Base-by-base conservation (phyloP, 2,329 filamentous ascomycete species). In the Alternaria consortialis region DNA sequence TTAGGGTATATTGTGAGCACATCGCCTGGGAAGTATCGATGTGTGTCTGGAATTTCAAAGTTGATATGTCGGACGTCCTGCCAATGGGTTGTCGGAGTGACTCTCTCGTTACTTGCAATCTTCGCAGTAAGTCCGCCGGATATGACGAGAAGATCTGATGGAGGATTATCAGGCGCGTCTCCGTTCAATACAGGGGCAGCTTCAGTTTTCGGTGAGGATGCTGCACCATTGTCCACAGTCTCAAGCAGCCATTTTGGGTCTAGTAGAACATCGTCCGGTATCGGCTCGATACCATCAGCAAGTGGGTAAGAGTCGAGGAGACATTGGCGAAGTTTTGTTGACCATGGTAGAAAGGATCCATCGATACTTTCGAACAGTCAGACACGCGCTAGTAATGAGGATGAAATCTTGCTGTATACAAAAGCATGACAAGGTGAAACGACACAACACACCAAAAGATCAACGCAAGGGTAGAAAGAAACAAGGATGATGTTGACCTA, bases 31-130 rank as follows among this genome's bases (percentile, higher is more conserved):
- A 74, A 75, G 71, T 89, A 90, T 46, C 77, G 81, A 75, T 80
- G 77, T 2, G 73, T 66, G 46, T 72, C 74, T 3, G 79, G 69
- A 12, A 83, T 79, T 11, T 75, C 83, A 13, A 98, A 83, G 1
- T 83, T 85, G n/a, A 97, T 79, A 53, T 91, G 87, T 0, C 95
- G 91, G 44, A 98, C 94, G 80, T 99, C 95, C 81, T 99, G 95
- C 90, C 93, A 97, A 80, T 99, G 95, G 1, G 83, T 82, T 1
- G 77, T 50, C 0, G 94, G 89, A 0, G 95, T 99, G 6, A 97
- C 78, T 15, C 94, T 87, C 17, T 82, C 77, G 73, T 97, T 97
- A n/a, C 80, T 76, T 0, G 82, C 71, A 0, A 99, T 75, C 0
- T 78, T 85, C 8, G 89, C 91, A 0, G 77, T 78, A 64, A 87